Evolutionary conservation across 345 rosid genomes (phyloP), one percentile per base, ranked within the genome.

Genomic region (Salix arbutifolia): DNA sequence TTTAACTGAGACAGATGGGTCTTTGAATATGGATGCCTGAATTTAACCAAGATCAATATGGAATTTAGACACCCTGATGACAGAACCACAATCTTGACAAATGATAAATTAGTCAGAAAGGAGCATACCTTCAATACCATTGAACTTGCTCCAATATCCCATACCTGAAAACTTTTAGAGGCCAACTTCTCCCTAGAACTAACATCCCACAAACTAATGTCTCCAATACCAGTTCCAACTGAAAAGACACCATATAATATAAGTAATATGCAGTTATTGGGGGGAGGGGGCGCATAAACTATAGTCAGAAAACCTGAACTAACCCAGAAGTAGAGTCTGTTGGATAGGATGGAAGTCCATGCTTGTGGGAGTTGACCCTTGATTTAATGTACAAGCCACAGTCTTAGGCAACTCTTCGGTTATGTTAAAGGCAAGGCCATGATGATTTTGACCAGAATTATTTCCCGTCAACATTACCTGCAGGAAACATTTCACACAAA

Each of bases 271-370:
- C 48, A 73, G 77, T 26, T 40, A 38, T 19, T 67, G 58, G 58
- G 14, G 7, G n/a, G 42, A 33, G 35, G 35, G 35, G 4, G 4
- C 42, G 30, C 42, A 46, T 50, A 77, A 37, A 53, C 38, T 38
- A 11, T 30, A 12, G 50, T 26, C 53, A 53, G 56, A 35, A 79
- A 72, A 75, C 67, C 38, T 70, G 76, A 80, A 76, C 86, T 76
- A 61, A 86, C 89, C 85, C 31, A 86, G 80, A 74, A 86, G 89
- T 5, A 78, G 72, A 74, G 84, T 82, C 28, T 82, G 89, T 50
- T 74, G 84, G 56, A 40, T 2, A 65, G 87, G 89, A 80, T 86
- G 89, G 58, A 86, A 86, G 74, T 84, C 85, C 85, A 86, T 80
- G 85, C 84, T 84, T 48, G 87, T 86, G 31, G 85, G 75, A 75